Percentiles rank a stretch among this genome's conserved stretches.
Evolutionary conservation across 805 yeast species (phyloP).

Genomic region (Candida orba): DNA sequence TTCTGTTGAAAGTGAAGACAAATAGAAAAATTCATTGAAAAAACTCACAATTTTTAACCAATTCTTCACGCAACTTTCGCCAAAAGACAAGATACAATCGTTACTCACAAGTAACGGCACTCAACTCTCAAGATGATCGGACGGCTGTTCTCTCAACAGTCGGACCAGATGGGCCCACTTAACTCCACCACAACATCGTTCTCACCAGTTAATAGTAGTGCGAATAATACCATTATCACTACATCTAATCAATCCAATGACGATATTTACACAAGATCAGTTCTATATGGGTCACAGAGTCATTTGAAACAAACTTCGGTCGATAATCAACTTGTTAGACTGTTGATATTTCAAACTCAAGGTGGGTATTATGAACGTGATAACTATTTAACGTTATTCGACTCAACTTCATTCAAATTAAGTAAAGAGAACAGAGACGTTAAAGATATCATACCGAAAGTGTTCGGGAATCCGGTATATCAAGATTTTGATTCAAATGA

Average conservation of each 20-base stretch:
- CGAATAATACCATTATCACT: no score
- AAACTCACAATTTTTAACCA: no score
- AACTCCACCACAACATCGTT: neutral
- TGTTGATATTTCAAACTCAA: conserved; percentile 31
- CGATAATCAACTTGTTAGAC: neutral
- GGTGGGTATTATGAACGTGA: conserved; percentile 30
- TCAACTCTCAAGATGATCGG: conserved; percentile 4
- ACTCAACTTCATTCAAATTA: conserved; percentile 14
- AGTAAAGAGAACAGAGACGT: conserved; percentile 10
- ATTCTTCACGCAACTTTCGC: no score
- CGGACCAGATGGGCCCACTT: conserved; percentile 1
- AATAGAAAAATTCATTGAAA: no score
- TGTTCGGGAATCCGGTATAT: conserved; percentile 33
- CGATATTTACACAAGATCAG: conserved; percentile 21
- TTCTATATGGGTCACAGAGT: conserved; percentile 21
- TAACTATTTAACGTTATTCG: conserved; percentile 28
- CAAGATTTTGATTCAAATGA: conserved; percentile 20
- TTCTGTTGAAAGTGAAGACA: no score
- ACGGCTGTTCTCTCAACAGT: conserved; percentile 8
- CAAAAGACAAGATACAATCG: no score
- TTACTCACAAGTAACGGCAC: no score
- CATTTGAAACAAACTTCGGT: conserved; percentile 4
- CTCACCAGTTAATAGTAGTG: no score
- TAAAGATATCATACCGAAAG: conserved; percentile 27
- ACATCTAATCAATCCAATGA: conserved; percentile 10